Evolutionary conservation across 2,329 filamentous ascomycete species (phyloP), one percentile per base, ranked within the genome.

Genomic region (Chrysoporthe cubensis): DNA sequence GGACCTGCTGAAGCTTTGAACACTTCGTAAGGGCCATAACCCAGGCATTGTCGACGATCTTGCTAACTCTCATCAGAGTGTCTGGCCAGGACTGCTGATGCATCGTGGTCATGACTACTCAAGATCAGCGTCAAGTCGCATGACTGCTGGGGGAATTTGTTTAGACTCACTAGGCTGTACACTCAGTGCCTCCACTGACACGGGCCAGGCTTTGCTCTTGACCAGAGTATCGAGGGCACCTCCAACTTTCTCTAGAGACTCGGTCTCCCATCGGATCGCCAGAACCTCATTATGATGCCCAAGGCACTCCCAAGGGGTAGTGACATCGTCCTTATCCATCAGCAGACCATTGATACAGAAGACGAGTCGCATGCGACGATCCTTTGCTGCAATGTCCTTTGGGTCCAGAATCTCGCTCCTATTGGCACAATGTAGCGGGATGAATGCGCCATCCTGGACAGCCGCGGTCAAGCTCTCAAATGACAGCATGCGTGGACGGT

Each of bases 401-500:
- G 83, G 81, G 67, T 89, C 85, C 42, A 81, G 76, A 57, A 82
- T 77, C 48, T 84, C 80, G 3, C 78, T 69, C 48, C 77, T 74
- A 57, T 75, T 76, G 16, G 80, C 75, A 9, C 37, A 37, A 8
- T 69, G 65, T 18, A 97, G 82, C 0, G 93, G 92, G 13, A 97
- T 79, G 73, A 98, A 92, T 0, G 88, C 93, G 78, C 97, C 97
- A 75, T 98, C 94, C 73, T 93, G 89, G 18, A 98, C 90, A 71
- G 97, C 93, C 72, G 89, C 89, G 13, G 91, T 87, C 76, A 96
- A 97, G n/a, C 90, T 85, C 71, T 97, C 93, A 84, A 97, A 91
- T 84, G 94, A 93, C 76, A 94, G 90, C 64, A 90, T 88, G 0
- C 91, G 92, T 84, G 97, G 94, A 46, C 90, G 88, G 1, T 90